Conservation (phyloP, 257 asterid species). For the Buddleja alternifolia region DNA sequence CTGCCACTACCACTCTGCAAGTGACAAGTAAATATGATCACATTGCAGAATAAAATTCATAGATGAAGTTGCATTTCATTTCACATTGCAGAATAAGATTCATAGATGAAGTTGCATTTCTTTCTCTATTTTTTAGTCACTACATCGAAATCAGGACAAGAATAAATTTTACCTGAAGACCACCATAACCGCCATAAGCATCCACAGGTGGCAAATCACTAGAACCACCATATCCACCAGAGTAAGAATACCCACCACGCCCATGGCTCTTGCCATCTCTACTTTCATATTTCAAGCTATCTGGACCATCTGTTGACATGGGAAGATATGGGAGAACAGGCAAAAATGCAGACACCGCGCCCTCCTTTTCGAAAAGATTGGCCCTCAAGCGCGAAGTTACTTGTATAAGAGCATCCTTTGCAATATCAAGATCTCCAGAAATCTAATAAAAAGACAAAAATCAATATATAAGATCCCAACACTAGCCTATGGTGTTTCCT, state of each 20-base stretch:
- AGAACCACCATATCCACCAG: slow-evolving; percentile 67
- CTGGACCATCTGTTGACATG: slow-evolving; percentile 67
- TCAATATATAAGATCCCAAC: not conserved
- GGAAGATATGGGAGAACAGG: slow-evolving; percentile 89
- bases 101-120: slow-evolving; percentile 23
- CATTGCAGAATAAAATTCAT: not conserved
- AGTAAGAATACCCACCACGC: slow-evolving; percentile 71
- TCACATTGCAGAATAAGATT: slow-evolving; percentile 8
- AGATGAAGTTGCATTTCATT: slow-evolving; percentile 25
- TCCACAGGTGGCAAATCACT: slow-evolving; percentile 63
- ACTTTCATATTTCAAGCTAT: slow-evolving; percentile 63
- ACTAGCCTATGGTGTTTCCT: not conserved
- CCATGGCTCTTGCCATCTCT: slow-evolving; percentile 74
- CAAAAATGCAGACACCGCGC: slow-evolving; percentile 66
- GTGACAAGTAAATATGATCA: slow-evolving; percentile 13
- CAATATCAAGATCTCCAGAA: slow-evolving; percentile 85
- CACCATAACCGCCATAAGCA: slow-evolving; percentile 66
- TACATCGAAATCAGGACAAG: not conserved
- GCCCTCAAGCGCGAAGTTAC: slow-evolving; percentile 91
- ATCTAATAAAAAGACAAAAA: slow-evolving; percentile 46
- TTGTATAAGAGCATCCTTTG: slow-evolving; percentile 90
- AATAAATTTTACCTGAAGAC: slow-evolving; percentile 56
- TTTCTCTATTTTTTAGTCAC: not conserved
- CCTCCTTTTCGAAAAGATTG: slow-evolving; percentile 88
- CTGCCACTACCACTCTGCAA: slow-evolving; percentile 66